Percentiles rank a stretch among this genome's conserved stretches.
These are phyloP conservation scores for Paramyrothecium roridum DNA, from an alignment of 2,329 filamentous ascomycete genomes.

Conservation along the genomic window DNA sequence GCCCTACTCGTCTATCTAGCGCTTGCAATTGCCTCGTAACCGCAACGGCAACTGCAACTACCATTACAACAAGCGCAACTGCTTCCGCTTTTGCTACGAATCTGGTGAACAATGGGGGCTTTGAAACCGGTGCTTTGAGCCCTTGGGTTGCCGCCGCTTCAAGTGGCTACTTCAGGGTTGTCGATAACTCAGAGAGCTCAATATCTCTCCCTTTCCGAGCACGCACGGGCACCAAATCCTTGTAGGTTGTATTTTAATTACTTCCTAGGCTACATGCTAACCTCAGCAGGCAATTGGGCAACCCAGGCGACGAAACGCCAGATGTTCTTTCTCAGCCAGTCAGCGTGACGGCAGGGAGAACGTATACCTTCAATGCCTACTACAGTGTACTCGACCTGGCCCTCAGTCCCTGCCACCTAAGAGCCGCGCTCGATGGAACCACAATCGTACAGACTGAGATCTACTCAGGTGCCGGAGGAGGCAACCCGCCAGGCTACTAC, in stretches of 20 bases:
- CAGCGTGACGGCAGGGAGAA: neutral
- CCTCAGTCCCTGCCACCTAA: neutral
- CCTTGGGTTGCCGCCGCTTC: neutral
- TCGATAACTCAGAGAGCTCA: slow-evolving; percentile 1
- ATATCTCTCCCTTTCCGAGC: neutral
- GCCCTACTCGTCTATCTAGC: slow-evolving; percentile 1
- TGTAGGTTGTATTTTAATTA: neutral
- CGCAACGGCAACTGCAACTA: neutral
- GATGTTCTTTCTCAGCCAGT: neutral
- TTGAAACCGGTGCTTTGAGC: neutral
- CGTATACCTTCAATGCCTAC: slow-evolving; percentile 1
- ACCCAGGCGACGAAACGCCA: neutral
- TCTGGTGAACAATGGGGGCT: neutral
- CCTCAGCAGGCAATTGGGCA: neutral
- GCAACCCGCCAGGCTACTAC: slow-evolving; percentile 1
- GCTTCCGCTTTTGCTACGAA: neutral
- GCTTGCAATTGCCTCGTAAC: neutral
- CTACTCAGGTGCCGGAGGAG: neutral
- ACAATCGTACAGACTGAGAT: neutral
- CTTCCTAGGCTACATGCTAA: neutral
- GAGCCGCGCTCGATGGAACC: neutral
- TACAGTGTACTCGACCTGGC: slow-evolving; percentile 1
- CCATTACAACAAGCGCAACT: neutral
- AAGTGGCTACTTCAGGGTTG: neutral
- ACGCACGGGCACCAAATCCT: neutral